A percentile compares a stretch with the other conserved stretches of the same genome.
These are phyloP conservation scores for Cyclanthera cordifolia DNA, from an alignment of 306 rosid genomes.

Conservation along the genomic window DNA sequence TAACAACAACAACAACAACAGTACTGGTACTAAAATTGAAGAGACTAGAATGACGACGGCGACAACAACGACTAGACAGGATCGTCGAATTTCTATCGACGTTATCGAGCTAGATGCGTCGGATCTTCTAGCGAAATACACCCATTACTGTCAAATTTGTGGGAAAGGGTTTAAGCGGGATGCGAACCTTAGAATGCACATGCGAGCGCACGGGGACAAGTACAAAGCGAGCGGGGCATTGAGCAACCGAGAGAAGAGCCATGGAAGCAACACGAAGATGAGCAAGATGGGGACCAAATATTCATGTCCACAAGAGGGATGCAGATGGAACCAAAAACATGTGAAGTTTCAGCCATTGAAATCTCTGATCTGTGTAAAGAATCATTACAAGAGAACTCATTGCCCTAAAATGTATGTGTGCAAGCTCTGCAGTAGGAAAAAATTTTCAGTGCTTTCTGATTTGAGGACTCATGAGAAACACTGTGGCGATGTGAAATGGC, in stretches of 20 bases:
- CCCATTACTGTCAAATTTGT: slow-evolving; percentile 82
- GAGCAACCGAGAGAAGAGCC: slow-evolving; percentile 52
- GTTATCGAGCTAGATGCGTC: slow-evolving; percentile 54
- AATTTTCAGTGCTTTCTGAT: slow-evolving; percentile 85
- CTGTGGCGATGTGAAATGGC: slow-evolving; percentile 83
- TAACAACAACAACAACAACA: background rate
- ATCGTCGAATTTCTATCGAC: slow-evolving; percentile 13
- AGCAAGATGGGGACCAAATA: slow-evolving; percentile 38
- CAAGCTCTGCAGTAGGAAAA: slow-evolving; percentile 71
- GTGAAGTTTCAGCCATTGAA: slow-evolving; percentile 80
- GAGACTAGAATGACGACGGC: too few species aligned
- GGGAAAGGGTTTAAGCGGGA: slow-evolving; percentile 91
- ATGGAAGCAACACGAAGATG: background rate
- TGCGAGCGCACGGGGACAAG: slow-evolving; percentile 96
- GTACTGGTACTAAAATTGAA: too few species aligned
- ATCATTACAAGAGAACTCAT: slow-evolving; percentile 87
- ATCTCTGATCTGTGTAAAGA: slow-evolving; percentile 83
- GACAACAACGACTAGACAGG: background rate
- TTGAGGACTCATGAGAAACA: slow-evolving; percentile 89
- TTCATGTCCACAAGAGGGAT: slow-evolving; percentile 86
- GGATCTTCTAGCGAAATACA: slow-evolving; percentile 78
- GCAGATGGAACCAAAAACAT: slow-evolving; percentile 78
- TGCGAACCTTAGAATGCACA: slow-evolving; percentile 88
- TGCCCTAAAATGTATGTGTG: slow-evolving; percentile 94
- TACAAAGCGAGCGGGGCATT: slow-evolving; percentile 65